Evolutionary conservation across 2,329 filamentous ascomycete genomes (phyloP).

Genomic region (Pseudonectria buxi): DNA sequence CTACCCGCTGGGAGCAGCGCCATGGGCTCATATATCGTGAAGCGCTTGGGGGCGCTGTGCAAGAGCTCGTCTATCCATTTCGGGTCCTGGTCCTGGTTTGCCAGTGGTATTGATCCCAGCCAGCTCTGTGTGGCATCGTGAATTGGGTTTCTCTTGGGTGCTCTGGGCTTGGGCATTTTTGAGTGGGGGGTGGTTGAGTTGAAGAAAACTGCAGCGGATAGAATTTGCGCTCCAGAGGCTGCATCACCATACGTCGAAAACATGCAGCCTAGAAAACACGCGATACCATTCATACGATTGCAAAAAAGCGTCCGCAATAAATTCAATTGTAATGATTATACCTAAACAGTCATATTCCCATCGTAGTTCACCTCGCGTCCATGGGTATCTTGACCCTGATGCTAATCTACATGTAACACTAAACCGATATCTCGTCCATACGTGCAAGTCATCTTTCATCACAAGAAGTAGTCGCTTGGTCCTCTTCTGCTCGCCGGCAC

Average conservation of each 20-base stretch:
- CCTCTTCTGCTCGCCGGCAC: slow-evolving; percentile 66
- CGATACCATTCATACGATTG: no score
- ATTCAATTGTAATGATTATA: slow-evolving; percentile 17
- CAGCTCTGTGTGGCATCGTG: slow-evolving; percentile 25
- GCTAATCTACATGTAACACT: slow-evolving; percentile 35
- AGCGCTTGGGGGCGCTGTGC: slow-evolving; percentile 46
- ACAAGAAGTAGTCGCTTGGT: slow-evolving; percentile 66
- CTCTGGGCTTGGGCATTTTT: slow-evolving; percentile 22
- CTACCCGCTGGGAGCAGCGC: slow-evolving; percentile 53
- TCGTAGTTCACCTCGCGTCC: slow-evolving; percentile 26
- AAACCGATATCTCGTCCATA: slow-evolving; percentile 19
- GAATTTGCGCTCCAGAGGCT: neutral
- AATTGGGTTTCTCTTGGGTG: slow-evolving; percentile 23
- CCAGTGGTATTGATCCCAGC: slow-evolving; percentile 12
- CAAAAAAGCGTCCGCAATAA: slow-evolving; percentile 1
- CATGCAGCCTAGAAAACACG: neutral
- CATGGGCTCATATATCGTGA: slow-evolving; percentile 56
- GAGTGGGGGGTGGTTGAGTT: slow-evolving; percentile 6
- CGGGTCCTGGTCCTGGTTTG: slow-evolving; percentile 1
- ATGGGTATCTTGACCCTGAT: slow-evolving; percentile 36
- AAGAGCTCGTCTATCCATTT: slow-evolving; percentile 26
- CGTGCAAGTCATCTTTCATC: slow-evolving; percentile 21
- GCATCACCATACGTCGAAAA: slow-evolving; percentile 1
- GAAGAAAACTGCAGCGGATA: neutral
- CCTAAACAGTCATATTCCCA: slow-evolving; percentile 20